These are phyloP conservation scores for Vigna mungo DNA, from an alignment of 306 rosid genomes.

Conservation along the genomic window DNA sequence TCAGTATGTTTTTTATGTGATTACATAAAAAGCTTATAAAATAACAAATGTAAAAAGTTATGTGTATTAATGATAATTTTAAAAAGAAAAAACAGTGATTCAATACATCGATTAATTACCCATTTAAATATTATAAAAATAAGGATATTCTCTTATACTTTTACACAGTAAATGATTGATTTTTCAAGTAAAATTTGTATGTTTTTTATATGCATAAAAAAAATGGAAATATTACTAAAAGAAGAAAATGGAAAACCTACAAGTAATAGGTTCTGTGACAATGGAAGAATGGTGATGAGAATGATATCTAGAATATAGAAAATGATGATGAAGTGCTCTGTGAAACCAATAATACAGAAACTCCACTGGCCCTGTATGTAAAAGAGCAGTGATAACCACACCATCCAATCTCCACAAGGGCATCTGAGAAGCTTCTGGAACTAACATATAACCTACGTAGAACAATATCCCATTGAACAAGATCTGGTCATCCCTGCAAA, in stretches of 20 bases:
- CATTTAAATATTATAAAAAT: background rate
- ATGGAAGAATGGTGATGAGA: conserved; percentile 64
- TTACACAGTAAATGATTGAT: background rate
- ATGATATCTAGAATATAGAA: conserved; percentile 74
- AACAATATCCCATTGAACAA: conserved; percentile 57
- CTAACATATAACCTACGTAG: conserved; percentile 19
- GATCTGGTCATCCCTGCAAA: conserved; percentile 78
- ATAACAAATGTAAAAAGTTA: too few species aligned
- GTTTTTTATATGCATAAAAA: background rate
- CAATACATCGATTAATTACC: too few species aligned
- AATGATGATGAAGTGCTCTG: conserved; percentile 83
- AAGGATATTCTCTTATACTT: background rate
- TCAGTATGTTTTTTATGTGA: too few species aligned
- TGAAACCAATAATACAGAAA: conserved; percentile 79
- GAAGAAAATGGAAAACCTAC: conserved; percentile 27
- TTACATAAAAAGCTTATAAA: too few species aligned
- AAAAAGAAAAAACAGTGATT: too few species aligned
- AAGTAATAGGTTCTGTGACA: conserved; percentile 59
- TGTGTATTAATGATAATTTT: too few species aligned
- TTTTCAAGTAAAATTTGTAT: background rate
- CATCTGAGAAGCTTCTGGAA: background rate
- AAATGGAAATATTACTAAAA: background rate
- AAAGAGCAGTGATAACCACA: conserved; percentile 48
- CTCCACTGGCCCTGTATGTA: conserved; percentile 74
- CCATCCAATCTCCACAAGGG: conserved; percentile 68